Base-by-base conservation (phyloP, 2,329 filamentous ascomycete species). In the Xylariomycetidae sp. region DNA sequence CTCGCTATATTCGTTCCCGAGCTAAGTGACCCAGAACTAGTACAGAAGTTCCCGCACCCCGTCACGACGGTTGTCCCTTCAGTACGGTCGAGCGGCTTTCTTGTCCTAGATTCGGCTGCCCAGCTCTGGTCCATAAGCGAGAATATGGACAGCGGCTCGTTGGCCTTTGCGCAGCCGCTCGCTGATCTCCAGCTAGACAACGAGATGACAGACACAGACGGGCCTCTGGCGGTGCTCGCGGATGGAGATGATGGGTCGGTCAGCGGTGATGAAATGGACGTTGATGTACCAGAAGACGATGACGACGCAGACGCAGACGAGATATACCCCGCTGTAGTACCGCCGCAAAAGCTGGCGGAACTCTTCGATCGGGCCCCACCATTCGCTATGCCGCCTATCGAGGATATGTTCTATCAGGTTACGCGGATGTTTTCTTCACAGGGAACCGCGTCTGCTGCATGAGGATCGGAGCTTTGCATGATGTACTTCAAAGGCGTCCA, bases 331-430 rank as follows among this genome's bases (percentile, higher is more conserved):
- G 72, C 74, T 6, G 76, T 88, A 13, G 74, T 88, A 13, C 67
- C 79, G 26, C 75, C 80, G 30, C 80, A 88, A 51, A 74, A 77
- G 43, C 62, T 89, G 34, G 71, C 82, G 5, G 71, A 78, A 31
- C 73, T 89, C 23, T 88, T 89, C 44, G 81, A 88, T 42, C 68
- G 72, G 11, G 77, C 77, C 3, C 78, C 81, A 3, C 74, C 80
- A 4, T 84, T 83, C 51, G 80, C 82, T 1, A 72, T 83, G 50
- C 80, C 82, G 15, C 77, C 82, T 9, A 74, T 89, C 15, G 78
- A 83, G 57, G 84, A 88, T 42, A 73, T 87, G 63, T 88, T 89
- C 53, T 79, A 82, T 57, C 77, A 80, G 57, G 80, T 90, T 25
- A 74, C 82, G 10, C 74, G 67, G 5, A 53, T 86, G 42, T 78